These are phyloP conservation scores for Madurella fahalii DNA, from an alignment of 2,329 filamentous ascomycete genomes.

Conservation along the genomic window DNA sequence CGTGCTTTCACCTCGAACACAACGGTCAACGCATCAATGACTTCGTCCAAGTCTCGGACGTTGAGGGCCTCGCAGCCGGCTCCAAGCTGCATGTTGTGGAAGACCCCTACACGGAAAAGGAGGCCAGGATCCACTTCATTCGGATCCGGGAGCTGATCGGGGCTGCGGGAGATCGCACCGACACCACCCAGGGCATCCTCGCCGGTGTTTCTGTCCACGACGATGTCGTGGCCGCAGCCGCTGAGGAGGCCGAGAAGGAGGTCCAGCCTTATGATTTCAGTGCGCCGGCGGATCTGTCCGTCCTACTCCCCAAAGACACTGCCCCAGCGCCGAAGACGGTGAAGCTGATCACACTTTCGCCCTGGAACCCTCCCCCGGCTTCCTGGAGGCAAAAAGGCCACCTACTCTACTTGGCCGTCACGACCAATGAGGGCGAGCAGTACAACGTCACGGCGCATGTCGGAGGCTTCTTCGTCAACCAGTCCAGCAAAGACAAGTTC, in stretches of 20 bases:
- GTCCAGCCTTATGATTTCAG: slow-evolving; percentile 74
- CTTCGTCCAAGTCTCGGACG: slow-evolving; percentile 86
- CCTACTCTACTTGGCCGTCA: slow-evolving; percentile 82
- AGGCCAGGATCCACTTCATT: slow-evolving; percentile 90
- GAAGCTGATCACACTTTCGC: slow-evolving; percentile 80
- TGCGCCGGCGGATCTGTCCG: slow-evolving; percentile 61
- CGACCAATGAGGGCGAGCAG: slow-evolving; percentile 91
- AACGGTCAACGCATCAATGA: slow-evolving; percentile 89
- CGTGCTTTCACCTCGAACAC: slow-evolving; percentile 96
- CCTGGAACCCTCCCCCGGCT: slow-evolving; percentile 95
- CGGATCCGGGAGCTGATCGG: slow-evolving; percentile 90
- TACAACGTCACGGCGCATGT: slow-evolving; percentile 90
- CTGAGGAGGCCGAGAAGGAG: slow-evolving; percentile 41
- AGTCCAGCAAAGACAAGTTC: slow-evolving; percentile 91
- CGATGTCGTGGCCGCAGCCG: slow-evolving; percentile 54
- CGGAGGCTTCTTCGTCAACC: slow-evolving; percentile 95
- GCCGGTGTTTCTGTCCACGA: slow-evolving; percentile 87
- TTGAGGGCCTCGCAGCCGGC: slow-evolving; percentile 70
- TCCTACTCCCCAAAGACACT: slow-evolving; percentile 64
- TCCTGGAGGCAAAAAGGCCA: slow-evolving; percentile 88
- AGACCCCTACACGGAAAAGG: slow-evolving; percentile 97
- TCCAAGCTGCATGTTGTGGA: slow-evolving; percentile 80
- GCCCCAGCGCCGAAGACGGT: slow-evolving; percentile 80
- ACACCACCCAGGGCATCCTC: slow-evolving; percentile 79
- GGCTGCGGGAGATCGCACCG: slow-evolving; percentile 81